Conservation (phyloP, 1,139 yeast genomes). For the Eremothecium sinecaudum region DNA sequence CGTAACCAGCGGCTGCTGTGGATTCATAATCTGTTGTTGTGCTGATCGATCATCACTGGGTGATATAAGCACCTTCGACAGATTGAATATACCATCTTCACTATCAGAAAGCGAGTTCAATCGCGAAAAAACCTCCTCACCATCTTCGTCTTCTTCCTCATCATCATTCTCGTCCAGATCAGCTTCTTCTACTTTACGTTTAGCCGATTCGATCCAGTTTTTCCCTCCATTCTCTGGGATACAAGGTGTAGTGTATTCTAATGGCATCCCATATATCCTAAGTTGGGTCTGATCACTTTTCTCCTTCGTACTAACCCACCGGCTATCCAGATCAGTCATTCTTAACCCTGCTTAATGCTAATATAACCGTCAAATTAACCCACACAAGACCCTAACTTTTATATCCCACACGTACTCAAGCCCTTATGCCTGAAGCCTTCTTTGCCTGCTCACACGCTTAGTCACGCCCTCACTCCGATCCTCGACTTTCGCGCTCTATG, state of each 20-base stretch:
- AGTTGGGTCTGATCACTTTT: neutral
- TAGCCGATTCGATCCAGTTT: slow-evolving; percentile 1
- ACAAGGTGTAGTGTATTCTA: slow-evolving; percentile 1
- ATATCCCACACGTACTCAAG: too few relatives aligned
- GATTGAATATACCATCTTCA: slow-evolving; percentile 2
- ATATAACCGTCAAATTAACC: too few relatives aligned
- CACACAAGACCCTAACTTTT: too few relatives aligned
- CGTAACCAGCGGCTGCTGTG: too few relatives aligned
- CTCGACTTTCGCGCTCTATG: too few relatives aligned
- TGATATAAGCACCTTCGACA: slow-evolving; percentile 1
- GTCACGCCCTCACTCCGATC: too few relatives aligned
- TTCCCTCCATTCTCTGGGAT: neutral
- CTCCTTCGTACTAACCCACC: slow-evolving; percentile 1
- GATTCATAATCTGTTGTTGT: neutral
- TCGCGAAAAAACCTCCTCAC: slow-evolving; percentile 2
- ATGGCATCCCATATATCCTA: slow-evolving; percentile 1
- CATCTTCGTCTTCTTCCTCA: slow-evolving; percentile 5
- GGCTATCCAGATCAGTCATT: slow-evolving; percentile 5
- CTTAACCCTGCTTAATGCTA: neutral
- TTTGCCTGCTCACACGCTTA: too few relatives aligned
- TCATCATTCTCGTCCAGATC: neutral
- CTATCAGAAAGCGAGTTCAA: slow-evolving; percentile 5
- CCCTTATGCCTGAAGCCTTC: too few relatives aligned
- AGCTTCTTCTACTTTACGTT: neutral
- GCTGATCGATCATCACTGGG: neutral